Evolutionary conservation across 2,329 filamentous ascomycete genomes (phyloP).

Genomic region (Gaeumannomyces sp.): DNA sequence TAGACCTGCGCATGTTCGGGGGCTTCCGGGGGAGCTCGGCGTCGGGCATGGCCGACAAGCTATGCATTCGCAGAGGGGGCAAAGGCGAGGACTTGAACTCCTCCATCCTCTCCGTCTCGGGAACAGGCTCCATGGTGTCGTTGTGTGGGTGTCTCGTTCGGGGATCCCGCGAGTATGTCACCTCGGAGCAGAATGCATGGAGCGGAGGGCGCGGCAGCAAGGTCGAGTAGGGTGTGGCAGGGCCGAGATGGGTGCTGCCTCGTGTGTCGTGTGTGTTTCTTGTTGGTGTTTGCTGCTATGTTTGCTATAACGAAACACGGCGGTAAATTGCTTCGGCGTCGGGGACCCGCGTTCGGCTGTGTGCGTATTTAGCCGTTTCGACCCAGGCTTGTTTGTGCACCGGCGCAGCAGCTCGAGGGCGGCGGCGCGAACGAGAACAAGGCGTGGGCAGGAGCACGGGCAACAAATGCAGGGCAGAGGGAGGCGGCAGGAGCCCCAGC

Average conservation of each 20-base stretch:
- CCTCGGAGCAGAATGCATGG: constrained; percentile 9
- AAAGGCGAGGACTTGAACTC: constrained; percentile 55
- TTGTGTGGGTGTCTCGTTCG: neutral
- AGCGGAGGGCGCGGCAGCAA: constrained; percentile 3
- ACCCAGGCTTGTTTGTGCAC: neutral
- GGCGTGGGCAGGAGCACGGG: neutral
- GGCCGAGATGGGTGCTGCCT: neutral
- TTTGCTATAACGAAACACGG: neutral
- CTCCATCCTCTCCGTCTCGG: constrained; percentile 63
- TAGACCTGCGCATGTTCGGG: constrained; percentile 48
- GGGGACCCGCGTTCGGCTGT: neutral
- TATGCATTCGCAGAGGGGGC: constrained; percentile 45
- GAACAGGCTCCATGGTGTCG: constrained; percentile 57
- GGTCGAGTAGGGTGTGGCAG: neutral
- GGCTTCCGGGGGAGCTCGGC: constrained; percentile 44
- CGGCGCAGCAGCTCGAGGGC: no score
- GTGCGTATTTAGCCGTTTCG: neutral
- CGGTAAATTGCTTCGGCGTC: neutral
- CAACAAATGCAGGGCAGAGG: neutral
- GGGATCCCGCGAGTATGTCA: constrained; percentile 8
- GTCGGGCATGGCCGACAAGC: constrained; percentile 31
- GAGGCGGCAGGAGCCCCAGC: neutral
- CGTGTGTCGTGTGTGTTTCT: neutral
- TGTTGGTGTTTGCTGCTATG: neutral
- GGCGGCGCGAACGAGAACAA: neutral